Base-by-base conservation (phyloP, 179 eudicot species). In the Dionaea muscipula region DNA sequence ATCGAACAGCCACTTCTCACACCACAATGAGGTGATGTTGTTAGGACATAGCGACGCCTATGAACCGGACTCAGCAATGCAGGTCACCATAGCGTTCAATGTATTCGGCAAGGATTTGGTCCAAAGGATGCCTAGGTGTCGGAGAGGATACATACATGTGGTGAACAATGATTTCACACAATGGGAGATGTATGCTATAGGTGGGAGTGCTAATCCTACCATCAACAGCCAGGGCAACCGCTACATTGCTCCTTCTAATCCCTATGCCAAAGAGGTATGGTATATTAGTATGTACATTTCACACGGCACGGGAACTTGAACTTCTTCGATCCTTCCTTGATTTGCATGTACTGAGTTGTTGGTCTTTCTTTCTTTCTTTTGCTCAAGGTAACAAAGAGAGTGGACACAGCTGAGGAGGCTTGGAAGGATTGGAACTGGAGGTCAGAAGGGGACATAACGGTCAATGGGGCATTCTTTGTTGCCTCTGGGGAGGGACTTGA, bases 131-230 rank as follows among this genome's bases (percentile, higher is more conserved):
- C 96, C 96, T 0, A 67, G 96, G 65, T 87, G 96, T 41, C 65
- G 96, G 16, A 68, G 78, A 57, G 96, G 96, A 38, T 87, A 84
- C 26, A 80, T 87, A 41, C 96, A 87, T 47, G 96, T 87, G 0
- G 90, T 87, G 1, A 87, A 87, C 52, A 87, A 87, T 51, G 90
- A 82, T 35, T 87, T 71, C 47, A 80, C 86, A 4, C 74, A 70
- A 44, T 87, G 96, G 96, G 94, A 87, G 51, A 87, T 87, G 96
- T 87, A 87, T 61, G 96, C 96, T 0, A 87, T 87, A 22, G 96
- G 96, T 9, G 96, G 96, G 14, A 81, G 94, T 45, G 85, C 85
- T 0, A 84, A 75, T 58, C 96, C 96, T 1, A 87, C 96, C 19
- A 84, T 87, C 44, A 84, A 84, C 48, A 87, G 96, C 64, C 94